Evolutionary conservation across 345 rosid species (phyloP), one percentile per base, ranked within the genome.

Genomic region (Dimocarpus longan): DNA sequence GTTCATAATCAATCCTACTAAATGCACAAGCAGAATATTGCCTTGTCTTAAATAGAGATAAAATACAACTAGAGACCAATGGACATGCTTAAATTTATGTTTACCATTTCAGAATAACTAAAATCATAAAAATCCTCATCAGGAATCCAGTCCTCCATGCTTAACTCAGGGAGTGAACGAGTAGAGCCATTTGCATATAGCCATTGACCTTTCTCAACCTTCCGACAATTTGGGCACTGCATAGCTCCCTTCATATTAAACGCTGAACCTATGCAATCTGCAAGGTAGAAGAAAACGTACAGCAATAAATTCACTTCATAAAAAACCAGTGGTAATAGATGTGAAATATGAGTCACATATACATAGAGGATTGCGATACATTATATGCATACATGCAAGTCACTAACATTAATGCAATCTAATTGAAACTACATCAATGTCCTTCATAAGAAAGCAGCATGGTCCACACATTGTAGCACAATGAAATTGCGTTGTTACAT

Each of bases 231-330:
- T 5, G 97, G 97, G 80, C 97, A 92, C 78, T 92, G 97, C 97
- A 92, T 92, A 72, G 88, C 84, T 78, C 94, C 97, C 78, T 91
- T 92, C 90, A 77, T 81, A 80, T 92, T 92, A 75, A 92, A 92
- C 46, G 97, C 93, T 9, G 97, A 92, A 80, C 97, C 94, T 78
- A 92, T 92, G 82, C 97, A 92, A 81, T 92, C 97, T 92, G 83
- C 82, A 85, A 8, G 57, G 68, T 26, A 70, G 15, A 26, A 42
- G 13, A 75, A 3, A 59, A 12, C 42, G 18, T 54, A 70, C 13
- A 66, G 57, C 42, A 50, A 75, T 46, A 54, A 66, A 59, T 13
- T 15, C 39, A 42, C 40, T 71, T 66, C 40, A 71, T 21, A 26
- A 28, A 76, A 64, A 54, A 32, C 21, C 16, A 62, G 68, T 42